These are phyloP conservation scores for Thyridium curvatum DNA, from an alignment of 2,329 filamentous ascomycete species.

Conservation along the genomic window DNA sequence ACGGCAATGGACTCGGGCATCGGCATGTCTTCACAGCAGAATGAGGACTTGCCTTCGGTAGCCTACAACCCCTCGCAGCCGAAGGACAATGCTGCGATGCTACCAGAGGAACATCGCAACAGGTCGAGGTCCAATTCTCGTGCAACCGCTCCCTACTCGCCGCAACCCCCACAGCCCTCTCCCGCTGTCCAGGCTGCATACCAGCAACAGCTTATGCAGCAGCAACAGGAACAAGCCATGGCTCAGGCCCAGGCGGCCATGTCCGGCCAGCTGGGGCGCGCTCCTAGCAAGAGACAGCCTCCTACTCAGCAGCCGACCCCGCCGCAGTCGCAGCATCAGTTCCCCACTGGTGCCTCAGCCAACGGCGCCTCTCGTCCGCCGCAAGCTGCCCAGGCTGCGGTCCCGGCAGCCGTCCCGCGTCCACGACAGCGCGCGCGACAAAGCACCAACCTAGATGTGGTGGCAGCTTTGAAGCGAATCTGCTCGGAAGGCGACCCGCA, in stretches of 20 bases:
- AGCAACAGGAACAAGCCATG: constrained; percentile 84
- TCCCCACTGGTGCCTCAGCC: constrained; percentile 21
- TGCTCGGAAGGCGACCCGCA: constrained; percentile 87
- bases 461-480: constrained; percentile 77
- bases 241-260: constrained; percentile 73
- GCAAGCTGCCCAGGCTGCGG: constrained; percentile 33
- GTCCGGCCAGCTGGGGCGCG: constrained; percentile 63
- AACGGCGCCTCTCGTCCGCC: constrained; percentile 27
- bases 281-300: constrained; percentile 62
- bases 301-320: no score
- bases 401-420: constrained; percentile 46
- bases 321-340: constrained; percentile 43
- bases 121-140: constrained; percentile 63
- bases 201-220: constrained; percentile 62
- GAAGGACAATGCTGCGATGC: constrained; percentile 53
- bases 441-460: constrained; percentile 75
- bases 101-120: constrained; percentile 54
- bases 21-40: constrained; percentile 50
- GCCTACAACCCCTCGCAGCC: constrained; percentile 22
- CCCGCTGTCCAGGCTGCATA: constrained; percentile 35
- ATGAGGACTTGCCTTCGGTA: constrained; percentile 46
- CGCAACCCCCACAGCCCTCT: constrained; percentile 29
- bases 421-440: constrained; percentile 74
- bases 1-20: constrained; percentile 57
- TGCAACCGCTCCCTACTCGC: constrained; percentile 42